Conservation (phyloP, 108 stramenopile species). For the Pseudonitzschia delicatissima region DNA sequence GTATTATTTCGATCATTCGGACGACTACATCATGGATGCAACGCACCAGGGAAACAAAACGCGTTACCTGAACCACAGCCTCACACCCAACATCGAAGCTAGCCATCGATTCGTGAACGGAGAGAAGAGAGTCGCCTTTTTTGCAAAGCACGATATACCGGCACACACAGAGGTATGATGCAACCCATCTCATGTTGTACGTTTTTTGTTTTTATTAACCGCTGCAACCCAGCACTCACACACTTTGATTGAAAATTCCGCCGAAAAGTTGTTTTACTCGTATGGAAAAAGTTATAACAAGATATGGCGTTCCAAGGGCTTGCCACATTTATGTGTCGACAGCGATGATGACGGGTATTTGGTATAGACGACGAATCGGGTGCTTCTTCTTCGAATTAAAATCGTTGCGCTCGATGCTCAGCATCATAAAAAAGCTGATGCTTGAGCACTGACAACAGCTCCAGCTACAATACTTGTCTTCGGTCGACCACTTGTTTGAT, state of each 20-base stretch:
- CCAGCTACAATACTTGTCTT: too few relatives aligned
- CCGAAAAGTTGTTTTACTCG: constrained; percentile 3
- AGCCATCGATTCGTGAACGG: constrained; percentile 70
- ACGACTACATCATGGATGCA: constrained; percentile 49
- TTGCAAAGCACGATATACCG: constrained; percentile 70
- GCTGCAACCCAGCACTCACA: not conserved
- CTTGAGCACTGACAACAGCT: too few relatives aligned
- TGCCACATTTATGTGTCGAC: not conserved
- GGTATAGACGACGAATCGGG: not conserved
- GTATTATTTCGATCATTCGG: constrained; percentile 79
- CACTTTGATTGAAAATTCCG: not conserved
- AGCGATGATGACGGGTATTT: constrained; percentile 5
- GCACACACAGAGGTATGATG: constrained; percentile 55
- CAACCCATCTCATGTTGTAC: not conserved
- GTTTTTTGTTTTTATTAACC: not conserved
- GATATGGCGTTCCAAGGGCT: constrained; percentile 7
- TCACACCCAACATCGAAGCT: constrained; percentile 63
- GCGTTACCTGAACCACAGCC: constrained; percentile 77
- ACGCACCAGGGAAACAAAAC: constrained; percentile 80
- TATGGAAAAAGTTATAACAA: constrained; percentile 9
- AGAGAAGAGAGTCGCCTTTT: constrained; percentile 77
- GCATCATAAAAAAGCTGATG: too few relatives aligned
- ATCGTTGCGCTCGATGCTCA: not conserved
- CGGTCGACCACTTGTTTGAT: too few relatives aligned
- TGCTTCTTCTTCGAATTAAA: too few relatives aligned